Base-by-base conservation (phyloP, 176 grass and related monocot genomes). In the Avena insularis region DNA sequence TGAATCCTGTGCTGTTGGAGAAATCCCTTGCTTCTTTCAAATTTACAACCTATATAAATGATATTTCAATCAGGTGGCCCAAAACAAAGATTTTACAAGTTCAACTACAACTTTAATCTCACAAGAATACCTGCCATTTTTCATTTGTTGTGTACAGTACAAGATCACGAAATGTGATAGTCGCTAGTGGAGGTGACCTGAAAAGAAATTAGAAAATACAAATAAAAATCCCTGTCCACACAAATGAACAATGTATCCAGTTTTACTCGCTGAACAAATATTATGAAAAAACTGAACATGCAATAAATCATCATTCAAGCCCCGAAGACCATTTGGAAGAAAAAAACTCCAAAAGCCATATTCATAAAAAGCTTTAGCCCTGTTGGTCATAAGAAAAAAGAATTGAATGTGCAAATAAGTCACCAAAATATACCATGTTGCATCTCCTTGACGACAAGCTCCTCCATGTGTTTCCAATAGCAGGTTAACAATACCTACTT, bases 21-120 rank as follows among this genome's bases (percentile, higher is more conserved):
- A 97, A 99, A 87, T 99, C 97, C 61, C 97, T 88, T 79, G 97
- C 97, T 92, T 99, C 97, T 94, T 99, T 99, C 71, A 99, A 93
- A 84, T 94, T 97, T 85, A 99, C 97, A 74, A 76, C 94, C 97
- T 99, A 85, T 80, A 75, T 69, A 63, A 74, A 89, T 59, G 58
- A 27, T 47, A 27, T 38, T 62, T 12, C 79, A 84, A 82, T 91
- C 78, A 93, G 57, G 14, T 59, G 66, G 48, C 48, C 62, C 65
- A 46, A 45, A 74, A 59, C 63, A 36, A 73, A 23, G 6, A 19
- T 86, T 73, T 76, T 36, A 46, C 64, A 84, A 31, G 82, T 59
- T 67, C 53, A 76, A 17, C 16, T 61, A 51, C 49, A 54, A 77
- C 6, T 89, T 17, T 55, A 87, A 89, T 80, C 43, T 79, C 51